Conservation (phyloP, 257 asterid genomes). For the Scutellaria minor region DNA sequence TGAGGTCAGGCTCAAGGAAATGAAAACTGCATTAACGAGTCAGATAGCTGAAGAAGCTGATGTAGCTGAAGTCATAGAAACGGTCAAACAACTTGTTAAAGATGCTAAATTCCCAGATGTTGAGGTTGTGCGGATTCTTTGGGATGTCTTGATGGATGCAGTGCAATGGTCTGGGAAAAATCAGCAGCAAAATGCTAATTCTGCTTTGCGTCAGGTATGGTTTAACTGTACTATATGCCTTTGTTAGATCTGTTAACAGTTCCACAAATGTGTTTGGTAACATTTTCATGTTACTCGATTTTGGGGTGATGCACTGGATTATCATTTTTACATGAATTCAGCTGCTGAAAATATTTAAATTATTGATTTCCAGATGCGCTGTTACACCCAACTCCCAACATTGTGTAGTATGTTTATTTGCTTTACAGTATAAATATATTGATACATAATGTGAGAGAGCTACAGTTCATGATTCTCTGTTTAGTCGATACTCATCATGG, state of each 20-base stretch:
- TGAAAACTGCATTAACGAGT: slow-evolving; percentile 79
- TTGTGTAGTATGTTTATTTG: not conserved
- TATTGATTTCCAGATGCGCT: not conserved
- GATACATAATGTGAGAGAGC: slow-evolving; percentile 1
- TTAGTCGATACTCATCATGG: not conserved
- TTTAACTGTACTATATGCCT: not conserved
- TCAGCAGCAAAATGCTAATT: slow-evolving; percentile 94
- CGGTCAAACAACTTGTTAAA: slow-evolving; percentile 89
- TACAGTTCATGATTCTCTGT: not conserved
- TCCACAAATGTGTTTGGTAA: not conserved
- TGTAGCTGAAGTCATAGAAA: slow-evolving; percentile 85
- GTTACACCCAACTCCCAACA: not conserved
- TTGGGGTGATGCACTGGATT: not conserved
- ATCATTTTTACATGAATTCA: not conserved
- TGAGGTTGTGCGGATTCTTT: slow-evolving; percentile 83
- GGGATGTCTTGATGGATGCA: slow-evolving; percentile 99
- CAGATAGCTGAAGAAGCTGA: slow-evolving; percentile 87
- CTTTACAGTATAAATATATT: not conserved
- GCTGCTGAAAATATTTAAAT: slow-evolving; percentile 19
- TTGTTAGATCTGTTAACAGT: not conserved
- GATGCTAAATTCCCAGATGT: slow-evolving; percentile 89
- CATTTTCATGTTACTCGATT: not conserved
- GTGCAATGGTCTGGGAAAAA: slow-evolving; percentile 98
- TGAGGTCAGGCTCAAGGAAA: slow-evolving; percentile 86
- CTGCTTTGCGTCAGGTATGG: slow-evolving; percentile 88